These are phyloP conservation scores for Dichotomopilus funicola DNA, from an alignment of 2,329 filamentous ascomycete genomes.

Conservation along the genomic window DNA sequence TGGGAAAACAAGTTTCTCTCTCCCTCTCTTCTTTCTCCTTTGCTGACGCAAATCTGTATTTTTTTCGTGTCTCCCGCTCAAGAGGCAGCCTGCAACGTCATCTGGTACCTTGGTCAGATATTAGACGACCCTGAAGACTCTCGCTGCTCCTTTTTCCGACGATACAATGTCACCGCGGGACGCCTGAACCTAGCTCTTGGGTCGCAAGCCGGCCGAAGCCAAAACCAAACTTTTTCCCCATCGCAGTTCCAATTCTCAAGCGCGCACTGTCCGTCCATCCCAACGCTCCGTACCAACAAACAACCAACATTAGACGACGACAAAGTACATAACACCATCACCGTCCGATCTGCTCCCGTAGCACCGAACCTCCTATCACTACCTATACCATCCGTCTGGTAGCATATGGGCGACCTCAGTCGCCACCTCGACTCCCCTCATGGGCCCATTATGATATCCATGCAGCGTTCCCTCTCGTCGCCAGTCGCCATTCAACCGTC, in stretches of 20 bases:
- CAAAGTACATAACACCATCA: too few relatives aligned
- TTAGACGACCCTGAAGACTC: conserved; percentile 1
- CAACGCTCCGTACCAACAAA: too few relatives aligned
- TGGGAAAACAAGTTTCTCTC: conserved; percentile 3
- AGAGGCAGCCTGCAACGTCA: conserved; percentile 10
- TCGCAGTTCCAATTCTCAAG: too few relatives aligned
- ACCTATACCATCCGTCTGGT: conserved; percentile 15
- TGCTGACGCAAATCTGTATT: neutral
- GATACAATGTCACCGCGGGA: conserved; percentile 19
- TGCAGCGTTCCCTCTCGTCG: conserved; percentile 58
- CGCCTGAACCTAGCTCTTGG: conserved; percentile 16
- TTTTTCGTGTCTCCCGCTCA: neutral
- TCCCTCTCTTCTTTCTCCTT: neutral
- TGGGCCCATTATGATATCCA: conserved; percentile 53
- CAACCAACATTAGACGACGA: too few relatives aligned
- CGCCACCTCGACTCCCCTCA: conserved; percentile 28
- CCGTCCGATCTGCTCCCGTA: neutral
- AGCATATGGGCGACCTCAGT: conserved; percentile 25
- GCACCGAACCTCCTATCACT: neutral
- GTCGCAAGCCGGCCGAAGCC: conserved; percentile 17
- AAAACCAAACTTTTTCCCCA: conserved; percentile 9
- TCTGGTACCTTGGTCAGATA: neutral
- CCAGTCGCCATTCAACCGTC: conserved; percentile 52
- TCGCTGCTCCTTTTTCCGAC: conserved; percentile 5
- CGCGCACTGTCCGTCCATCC: too few relatives aligned